Evolutionary conservation across 148 eudicot species (phyloP), one percentile per base, ranked within the genome.

Genomic region (Silene uniflora): DNA sequence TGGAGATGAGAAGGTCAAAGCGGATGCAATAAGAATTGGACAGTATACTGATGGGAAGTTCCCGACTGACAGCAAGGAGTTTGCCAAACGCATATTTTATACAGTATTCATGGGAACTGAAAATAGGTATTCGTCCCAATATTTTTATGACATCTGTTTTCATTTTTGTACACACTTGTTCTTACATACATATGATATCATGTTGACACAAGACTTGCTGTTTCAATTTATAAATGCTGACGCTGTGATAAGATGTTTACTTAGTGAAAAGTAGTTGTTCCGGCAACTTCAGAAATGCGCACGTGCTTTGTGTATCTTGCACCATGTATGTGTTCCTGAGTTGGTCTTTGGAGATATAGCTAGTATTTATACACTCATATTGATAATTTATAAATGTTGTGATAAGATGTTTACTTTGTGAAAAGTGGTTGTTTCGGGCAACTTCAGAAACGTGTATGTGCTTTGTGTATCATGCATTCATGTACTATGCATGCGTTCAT

Each of bases 71-170:
- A 85, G 90, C 90, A 89, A 83, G 83, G 98, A 95, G 75, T 95
- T 95, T 73, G 96, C 98, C 9, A 88, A 88, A 73, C 91, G 92
- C 73, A 89, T 94, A 74, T 94, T 94, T 82, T 94, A 94, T 82
- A 92, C 93, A 0, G 93, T 92, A 55, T 94, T 79, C 83, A 94
- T 94, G 98, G 96, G 97, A 81, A 85, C 98, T 61, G 97, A 94
- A 82, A 94, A 94, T 74, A 94, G 98, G 98, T 92, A 67, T 77
- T 18, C 27, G 24, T 59, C 5, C 27, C 32, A 23, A 17, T 46
- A 22, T 21, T 10, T 23, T 24, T 7, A 54, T 62, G 39, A 13
- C 6, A 32, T 23, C 12, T 78, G 1, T 4, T 71, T 72, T 65
- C n/a, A 22, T 47, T 8, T 61, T 62, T 67, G 75, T 73, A 14